A percentile compares a stretch with the other conserved stretches of the same genome.
These are phyloP conservation scores for Madurella mycetomatis DNA, from an alignment of 2,329 filamentous ascomycete genomes.

Conservation along the genomic window DNA sequence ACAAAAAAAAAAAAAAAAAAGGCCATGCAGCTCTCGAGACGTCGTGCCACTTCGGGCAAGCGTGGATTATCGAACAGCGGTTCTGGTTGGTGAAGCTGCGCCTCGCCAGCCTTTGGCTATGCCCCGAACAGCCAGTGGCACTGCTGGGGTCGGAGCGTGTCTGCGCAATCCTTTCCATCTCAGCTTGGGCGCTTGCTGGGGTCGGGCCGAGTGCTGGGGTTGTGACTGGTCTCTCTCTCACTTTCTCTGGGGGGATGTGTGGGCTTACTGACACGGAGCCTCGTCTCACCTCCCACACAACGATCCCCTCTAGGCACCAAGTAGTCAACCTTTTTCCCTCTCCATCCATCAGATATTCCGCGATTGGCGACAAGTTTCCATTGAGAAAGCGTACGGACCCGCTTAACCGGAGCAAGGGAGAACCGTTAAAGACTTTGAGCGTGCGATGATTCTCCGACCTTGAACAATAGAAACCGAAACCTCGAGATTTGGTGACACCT, in stretches of 20 bases:
- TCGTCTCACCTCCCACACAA: neutral
- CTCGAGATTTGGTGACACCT: neutral
- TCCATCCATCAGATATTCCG: neutral
- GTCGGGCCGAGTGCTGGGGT: neutral
- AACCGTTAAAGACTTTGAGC: neutral
- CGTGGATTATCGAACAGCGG: constrained; percentile 1
- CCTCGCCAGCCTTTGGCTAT: constrained; percentile 18
- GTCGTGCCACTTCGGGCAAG: constrained; percentile 17
- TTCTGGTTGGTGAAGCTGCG: constrained; percentile 23
- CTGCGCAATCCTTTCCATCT: constrained; percentile 12
- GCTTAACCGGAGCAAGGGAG: neutral
- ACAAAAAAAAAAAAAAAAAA: neutral
- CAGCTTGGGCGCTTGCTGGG: constrained; percentile 13
- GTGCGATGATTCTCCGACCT: neutral
- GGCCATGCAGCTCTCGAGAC: constrained; percentile 1
- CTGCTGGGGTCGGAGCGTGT: neutral
- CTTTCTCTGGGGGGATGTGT: neutral
- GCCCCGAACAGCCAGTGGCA: constrained; percentile 2
- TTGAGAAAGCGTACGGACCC: neutral
- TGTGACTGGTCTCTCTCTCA: too few relatives aligned
- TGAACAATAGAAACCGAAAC: neutral
- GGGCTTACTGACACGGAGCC: constrained; percentile 8
- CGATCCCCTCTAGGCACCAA: neutral
- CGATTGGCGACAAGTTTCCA: neutral
- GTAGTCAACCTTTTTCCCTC: neutral